Base-by-base conservation (phyloP, 1,284 basidiomycete species). In the Rhodotorula sp. region DNA sequence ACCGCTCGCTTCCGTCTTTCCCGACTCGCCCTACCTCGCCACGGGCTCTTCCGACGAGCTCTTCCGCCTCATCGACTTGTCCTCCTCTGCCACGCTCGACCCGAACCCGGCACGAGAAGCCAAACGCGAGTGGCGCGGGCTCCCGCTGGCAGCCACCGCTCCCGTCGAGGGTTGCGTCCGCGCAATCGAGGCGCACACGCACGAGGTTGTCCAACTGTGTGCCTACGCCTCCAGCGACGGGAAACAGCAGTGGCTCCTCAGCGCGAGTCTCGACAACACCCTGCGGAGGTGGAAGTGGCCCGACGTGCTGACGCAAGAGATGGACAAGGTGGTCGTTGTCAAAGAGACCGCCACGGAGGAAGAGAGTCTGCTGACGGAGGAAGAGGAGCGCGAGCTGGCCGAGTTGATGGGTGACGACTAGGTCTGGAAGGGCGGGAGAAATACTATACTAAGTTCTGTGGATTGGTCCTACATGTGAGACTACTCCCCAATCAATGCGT, bases 111-210 rank as follows among this genome's bases (percentile, higher is more conserved):
- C 48, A 18, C 56, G 69, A 5, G 64, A 71, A 51, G 17, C 44
- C 7, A 18, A 53, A 30, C 56, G 68, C 20, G 33, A 56, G 3
- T 75, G 70, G 69, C 37, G 53, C 18, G 64, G 65, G 1, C 18
- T 62, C 3, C 57, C 64, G 0, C 29, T 44, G 29, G 72, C 79
- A 14, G 66, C 64, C n/a, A 64, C 71, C 0, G n/a, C 49, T 56
- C 69, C n/a, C 60, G 66, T 46, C n/a, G 56, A 61, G 0, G 68
- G 77, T 26, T 79, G 91, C 26, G 83, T 87, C 24, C 72, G 78
- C 0, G 84, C 86, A 74, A 82, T 91, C 12, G 89, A 93, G 74
- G 93, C 86, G 8, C 94, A 96, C 79, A 92, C 89, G 86, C 91
- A 91, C 73, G 91, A 94, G 75, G 87, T 95, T 17, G 89, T 86